Evolutionary conservation across 768 basidiomycete genomes (phyloP).

Genomic region (Coprinopsis marcescibilis): DNA sequence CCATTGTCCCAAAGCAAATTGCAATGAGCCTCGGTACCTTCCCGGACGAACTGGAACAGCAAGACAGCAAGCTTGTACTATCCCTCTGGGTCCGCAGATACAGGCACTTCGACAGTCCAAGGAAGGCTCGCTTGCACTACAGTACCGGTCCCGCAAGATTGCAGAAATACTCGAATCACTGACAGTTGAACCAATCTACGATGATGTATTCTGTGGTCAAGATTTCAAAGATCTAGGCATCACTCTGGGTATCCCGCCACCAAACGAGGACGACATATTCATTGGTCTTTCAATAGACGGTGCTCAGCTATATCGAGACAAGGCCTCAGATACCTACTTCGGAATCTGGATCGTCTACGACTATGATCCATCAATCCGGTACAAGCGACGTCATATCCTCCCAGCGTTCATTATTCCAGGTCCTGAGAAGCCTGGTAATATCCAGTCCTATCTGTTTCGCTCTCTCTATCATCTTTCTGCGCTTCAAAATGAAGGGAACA

Average conservation of each 20-base stretch:
- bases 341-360: conserved; percentile 28
- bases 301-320: conserved; percentile 34
- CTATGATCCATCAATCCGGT: conserved; percentile 22
- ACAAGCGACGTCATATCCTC: conserved; percentile 25
- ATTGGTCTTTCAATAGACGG: conserved; percentile 32
- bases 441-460: conserved; percentile 29
- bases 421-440: conserved; percentile 30
- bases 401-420: conserved; percentile 29
- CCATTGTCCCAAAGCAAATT: conserved; percentile 26
- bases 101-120: conserved; percentile 28
- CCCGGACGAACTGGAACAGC: conserved; percentile 17
- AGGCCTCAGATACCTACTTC: conserved; percentile 37
- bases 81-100: conserved; percentile 37
- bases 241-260: conserved; percentile 15
- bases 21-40: conserved; percentile 25
- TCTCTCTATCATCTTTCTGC: conserved; percentile 30
- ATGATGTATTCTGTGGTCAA: conserved; percentile 17
- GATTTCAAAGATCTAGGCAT: conserved; percentile 21
- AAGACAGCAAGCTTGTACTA: conserved; percentile 27
- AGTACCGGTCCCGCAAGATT: conserved; percentile 20
- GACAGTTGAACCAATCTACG: conserved; percentile 9
- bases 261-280: conserved; percentile 23
- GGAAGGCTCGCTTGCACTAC: conserved; percentile 19
- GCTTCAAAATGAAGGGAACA: conserved; percentile 23
- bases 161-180: conserved; percentile 11